phyloP scores from a whole-genome alignment of 2,329 filamentous ascomycete genomes.

The Cytospora piceicola region DNA sequence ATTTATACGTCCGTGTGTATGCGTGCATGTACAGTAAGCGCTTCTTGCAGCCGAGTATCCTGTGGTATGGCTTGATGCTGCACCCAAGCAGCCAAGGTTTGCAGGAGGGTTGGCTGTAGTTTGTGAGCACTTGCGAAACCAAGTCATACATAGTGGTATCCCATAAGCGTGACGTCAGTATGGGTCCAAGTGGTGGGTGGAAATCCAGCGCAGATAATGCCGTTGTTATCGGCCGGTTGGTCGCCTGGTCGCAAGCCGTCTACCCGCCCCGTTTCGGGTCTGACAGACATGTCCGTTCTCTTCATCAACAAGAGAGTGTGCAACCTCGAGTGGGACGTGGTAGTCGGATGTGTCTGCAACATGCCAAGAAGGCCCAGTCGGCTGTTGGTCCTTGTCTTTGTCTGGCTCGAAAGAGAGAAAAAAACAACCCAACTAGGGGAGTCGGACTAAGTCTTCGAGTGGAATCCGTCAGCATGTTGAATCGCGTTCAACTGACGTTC shows the following conservation, averaged over 20 bases:
- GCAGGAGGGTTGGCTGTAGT: constrained; percentile 1
- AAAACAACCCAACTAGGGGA: not conserved
- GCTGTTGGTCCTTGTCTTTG: not conserved
- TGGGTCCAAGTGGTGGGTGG: constrained; percentile 18
- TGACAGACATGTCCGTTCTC: constrained; percentile 3
- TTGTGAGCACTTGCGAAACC: constrained; percentile 7
- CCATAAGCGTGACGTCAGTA: constrained; percentile 24
- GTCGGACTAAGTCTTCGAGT: constrained; percentile 9
- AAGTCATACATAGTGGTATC: not conserved
- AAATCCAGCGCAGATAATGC: constrained; percentile 23
- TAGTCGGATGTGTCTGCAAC: constrained; percentile 10
- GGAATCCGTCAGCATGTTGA: not conserved
- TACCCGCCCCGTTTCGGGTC: constrained; percentile 17
- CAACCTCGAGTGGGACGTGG: constrained; percentile 13
- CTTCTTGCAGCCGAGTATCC: not conserved
- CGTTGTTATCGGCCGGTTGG: constrained; percentile 14
- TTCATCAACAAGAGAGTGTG: constrained; percentile 12
- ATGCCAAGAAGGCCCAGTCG: constrained; percentile 3
- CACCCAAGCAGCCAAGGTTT: not conserved
- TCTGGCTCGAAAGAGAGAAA: not conserved
- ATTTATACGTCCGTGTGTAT: not conserved
- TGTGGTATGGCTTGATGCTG: not conserved
- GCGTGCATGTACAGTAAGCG: not conserved
- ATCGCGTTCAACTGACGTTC: constrained; percentile 8
- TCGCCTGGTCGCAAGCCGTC: not conserved